Conservation (phyloP, 106 monocot genomes). For the Triglochin maritima region DNA sequence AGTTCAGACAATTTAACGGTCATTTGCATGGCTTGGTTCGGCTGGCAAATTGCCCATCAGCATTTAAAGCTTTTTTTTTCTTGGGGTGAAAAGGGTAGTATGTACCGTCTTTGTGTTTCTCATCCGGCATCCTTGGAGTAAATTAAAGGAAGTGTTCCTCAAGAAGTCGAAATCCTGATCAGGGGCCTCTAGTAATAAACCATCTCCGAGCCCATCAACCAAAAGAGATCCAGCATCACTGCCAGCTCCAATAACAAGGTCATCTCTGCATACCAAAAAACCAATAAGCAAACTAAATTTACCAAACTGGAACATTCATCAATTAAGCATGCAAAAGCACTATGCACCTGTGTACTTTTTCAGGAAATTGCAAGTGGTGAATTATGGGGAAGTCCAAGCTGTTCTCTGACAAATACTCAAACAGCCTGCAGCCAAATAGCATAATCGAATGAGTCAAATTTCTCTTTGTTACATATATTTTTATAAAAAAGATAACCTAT, state of each 20-base stretch:
- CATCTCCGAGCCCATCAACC: conserved; percentile 98
- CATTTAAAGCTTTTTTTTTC: background rate
- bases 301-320: no score
- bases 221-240: conserved; percentile 78
- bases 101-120: conserved; percentile 98
- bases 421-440: conserved; percentile 39
- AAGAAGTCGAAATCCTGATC: conserved; percentile 93
- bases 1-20: background rate
- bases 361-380: conserved; percentile 82
- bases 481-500: background rate
- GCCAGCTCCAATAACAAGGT: conserved; percentile 85
- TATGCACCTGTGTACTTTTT: conserved; percentile 43
- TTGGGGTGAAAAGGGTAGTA: background rate
- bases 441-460: background rate
- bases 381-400: conserved; percentile 74
- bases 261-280: conserved; percentile 48
- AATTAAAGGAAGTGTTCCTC: conserved; percentile 94
- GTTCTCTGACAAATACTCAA: conserved; percentile 73
- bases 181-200: conserved; percentile 66
- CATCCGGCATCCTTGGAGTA: conserved; percentile 99
- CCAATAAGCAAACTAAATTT: background rate
- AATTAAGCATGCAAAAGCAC: background rate
- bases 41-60: background rate
- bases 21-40: background rate
- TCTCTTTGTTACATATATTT: background rate